phyloP scores from a whole-genome alignment of 2,329 filamentous ascomycete genomes.

The Scedosporium apiospermum region DNA sequence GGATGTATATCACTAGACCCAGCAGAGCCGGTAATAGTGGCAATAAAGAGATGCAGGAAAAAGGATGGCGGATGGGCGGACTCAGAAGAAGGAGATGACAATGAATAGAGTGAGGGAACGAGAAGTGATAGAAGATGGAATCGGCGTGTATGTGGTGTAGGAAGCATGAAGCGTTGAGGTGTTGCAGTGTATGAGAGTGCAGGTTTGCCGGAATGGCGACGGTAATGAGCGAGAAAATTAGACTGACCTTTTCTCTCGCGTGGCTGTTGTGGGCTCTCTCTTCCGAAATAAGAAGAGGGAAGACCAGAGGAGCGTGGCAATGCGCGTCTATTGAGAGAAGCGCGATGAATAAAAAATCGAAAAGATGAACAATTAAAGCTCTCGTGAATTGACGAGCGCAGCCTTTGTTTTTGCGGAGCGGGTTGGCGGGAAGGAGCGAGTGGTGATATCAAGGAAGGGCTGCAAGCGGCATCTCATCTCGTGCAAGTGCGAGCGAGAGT shows the following conservation, averaged over 20 bases:
- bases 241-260: conserved; percentile 2
- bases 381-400: neutral
- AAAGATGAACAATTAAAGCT: neutral
- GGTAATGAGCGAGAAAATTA: conserved; percentile 4
- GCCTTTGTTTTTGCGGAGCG: neutral
- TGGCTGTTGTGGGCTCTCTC: neutral
- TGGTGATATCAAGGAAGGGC: neutral
- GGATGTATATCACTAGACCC: conserved; percentile 3
- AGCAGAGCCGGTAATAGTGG: conserved; percentile 1
- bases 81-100: neutral
- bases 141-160: neutral
- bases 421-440: neutral
- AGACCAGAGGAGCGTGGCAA: neutral
- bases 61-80: neutral
- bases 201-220: neutral
- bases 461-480: neutral
- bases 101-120: neutral
- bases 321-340: neutral
- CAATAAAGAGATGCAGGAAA: conserved; percentile 1
- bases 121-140: neutral
- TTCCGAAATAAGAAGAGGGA: neutral
- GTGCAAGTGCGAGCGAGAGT: neutral
- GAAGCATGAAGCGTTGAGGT: neutral
- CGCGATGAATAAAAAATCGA: neutral
- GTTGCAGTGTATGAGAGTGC: neutral